Base-by-base conservation (phyloP, 139 green algal species). In the Tetradesmus obliquus region DNA sequence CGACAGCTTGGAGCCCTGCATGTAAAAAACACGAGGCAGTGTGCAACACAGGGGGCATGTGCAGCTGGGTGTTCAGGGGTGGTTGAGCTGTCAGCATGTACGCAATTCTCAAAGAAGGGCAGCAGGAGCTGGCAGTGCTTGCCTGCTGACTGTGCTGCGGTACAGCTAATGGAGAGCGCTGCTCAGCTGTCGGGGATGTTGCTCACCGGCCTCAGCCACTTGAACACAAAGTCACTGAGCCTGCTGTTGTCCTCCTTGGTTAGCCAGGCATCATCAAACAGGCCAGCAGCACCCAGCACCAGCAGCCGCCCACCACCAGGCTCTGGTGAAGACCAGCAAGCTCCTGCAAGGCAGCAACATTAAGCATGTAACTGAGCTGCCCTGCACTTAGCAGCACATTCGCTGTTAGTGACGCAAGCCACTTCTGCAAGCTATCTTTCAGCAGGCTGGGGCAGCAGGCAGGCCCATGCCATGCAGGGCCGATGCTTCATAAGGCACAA, bases 251-350 rank as follows among this genome's bases (percentile, higher is more conserved):
- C 96, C 93, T 99, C 96, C 93, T 97, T 97, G 91, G 97, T 96
- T 3, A 99, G 95, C 96, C 96, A 99, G 76, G 95, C 95, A 89
- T 99, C 97, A 60, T 96, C 94, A 92, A 99, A 96, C 92, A 99
- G 93, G 15, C 93, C 57, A 20, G 88, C 95, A 20, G 93, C 96
- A 51, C 97, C 97, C 88, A 98, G 69, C 71, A 98, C 96, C 2
- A 92, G 87, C 17, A 99, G 87, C 62, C 94, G 93, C 6, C 97
- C 97, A 7, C 87, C 87, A 22, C 94, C 94, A 3, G 93, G 80
- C 80, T 96, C 89, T 19, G 53, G 20, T 5, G 81, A 79, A 53
- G 93, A 89, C 95, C 96, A 98, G 57, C 95, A 94, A 0, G 95
- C 96, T 32, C 87, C 96, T 96, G 92, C 71, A 55, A 54, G 8